Evolutionary conservation across 345 rosid genomes (phyloP), one percentile per base, ranked within the genome.

Genomic region (Citrus maxima): DNA sequence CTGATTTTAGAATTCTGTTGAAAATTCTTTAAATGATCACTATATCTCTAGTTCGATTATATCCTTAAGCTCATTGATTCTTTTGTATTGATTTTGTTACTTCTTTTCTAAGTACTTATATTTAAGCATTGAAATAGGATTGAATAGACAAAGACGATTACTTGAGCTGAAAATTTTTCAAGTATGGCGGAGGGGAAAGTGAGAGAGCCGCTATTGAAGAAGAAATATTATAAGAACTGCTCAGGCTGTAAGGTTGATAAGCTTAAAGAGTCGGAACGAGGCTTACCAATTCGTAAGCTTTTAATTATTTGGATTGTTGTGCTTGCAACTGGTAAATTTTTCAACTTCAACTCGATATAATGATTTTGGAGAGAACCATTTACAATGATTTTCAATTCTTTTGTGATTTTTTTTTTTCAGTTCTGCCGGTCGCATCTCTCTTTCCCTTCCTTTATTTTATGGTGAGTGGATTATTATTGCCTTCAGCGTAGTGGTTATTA

Each of bases 401-500:
- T 32, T 37, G 38, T 72, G 24, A 10, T 86, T 84, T 35, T 1
- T 7, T 7, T 37, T 40, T 38, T 8, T 37, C 93, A 96, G 99
- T 93, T 25, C 84, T 93, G 81, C 97, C 98, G 12, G 88, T 91
- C 76, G 87, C 95, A 32, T 88, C 95, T 75, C 90, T 96, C 22
- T 96, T 96, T 77, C 98, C 99, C 0, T 96, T 91, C 74, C 88
- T 94, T 75, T 96, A 96, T 73, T 96, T 91, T 83, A 89, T 93
- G 98, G 98, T 91, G 77, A 93, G 95, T 88, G 18, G 21, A 51
- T 4, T 51, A 0, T 51, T 70, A 5, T 73, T 61, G 7, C 35
- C 18, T 25, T 73, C 6, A 4, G 55, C 5, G 18, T 1, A 51
- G 21, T 2, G 0, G 49, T 10, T 42, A 42, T 3, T 42, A 3